Conservation (phyloP, 768 basidiomycete genomes). For the Melanogaster broomeanus region DNA sequence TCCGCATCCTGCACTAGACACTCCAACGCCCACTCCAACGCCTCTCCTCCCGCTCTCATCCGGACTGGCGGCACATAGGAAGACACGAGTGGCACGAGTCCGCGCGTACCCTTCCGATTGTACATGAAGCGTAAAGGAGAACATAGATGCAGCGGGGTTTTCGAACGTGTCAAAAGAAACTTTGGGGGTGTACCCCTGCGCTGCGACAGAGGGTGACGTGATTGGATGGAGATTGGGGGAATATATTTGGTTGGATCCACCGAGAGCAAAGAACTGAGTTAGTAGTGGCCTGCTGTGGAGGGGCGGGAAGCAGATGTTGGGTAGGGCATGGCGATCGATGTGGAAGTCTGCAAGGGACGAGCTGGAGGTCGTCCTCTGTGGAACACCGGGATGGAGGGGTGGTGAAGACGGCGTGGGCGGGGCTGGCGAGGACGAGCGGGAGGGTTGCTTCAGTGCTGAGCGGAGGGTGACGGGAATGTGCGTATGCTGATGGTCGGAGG, state of each 20-base stretch:
- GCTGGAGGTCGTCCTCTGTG: constrained; percentile 15
- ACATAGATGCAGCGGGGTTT: constrained; percentile 79
- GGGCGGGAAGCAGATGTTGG: constrained; percentile 11
- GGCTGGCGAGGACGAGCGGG: constrained; percentile 24
- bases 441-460: constrained; percentile 54
- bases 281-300: constrained; percentile 18
- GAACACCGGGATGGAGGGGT: constrained; percentile 13
- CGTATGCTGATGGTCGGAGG: constrained; percentile 5
- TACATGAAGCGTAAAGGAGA: constrained; percentile 83
- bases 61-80: constrained; percentile 83
- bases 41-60: constrained; percentile 89
- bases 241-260: constrained; percentile 12
- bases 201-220: constrained; percentile 16
- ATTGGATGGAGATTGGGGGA: constrained; percentile 20
- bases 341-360: constrained; percentile 18
- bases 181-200: constrained; percentile 38
- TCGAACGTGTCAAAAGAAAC: constrained; percentile 90
- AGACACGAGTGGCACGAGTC: constrained; percentile 78
- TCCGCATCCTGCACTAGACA: constrained; percentile 85
- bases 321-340: constrained; percentile 22
- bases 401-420: constrained; percentile 28
- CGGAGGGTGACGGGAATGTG: constrained; percentile 35
- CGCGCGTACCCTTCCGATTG: constrained; percentile 82
- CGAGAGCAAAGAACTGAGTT: constrained; percentile 18
- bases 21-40: constrained; percentile 92